Conservation (phyloP, 1,284 basidiomycete species). For the Cutaneotrichosporon sp. region DNA sequence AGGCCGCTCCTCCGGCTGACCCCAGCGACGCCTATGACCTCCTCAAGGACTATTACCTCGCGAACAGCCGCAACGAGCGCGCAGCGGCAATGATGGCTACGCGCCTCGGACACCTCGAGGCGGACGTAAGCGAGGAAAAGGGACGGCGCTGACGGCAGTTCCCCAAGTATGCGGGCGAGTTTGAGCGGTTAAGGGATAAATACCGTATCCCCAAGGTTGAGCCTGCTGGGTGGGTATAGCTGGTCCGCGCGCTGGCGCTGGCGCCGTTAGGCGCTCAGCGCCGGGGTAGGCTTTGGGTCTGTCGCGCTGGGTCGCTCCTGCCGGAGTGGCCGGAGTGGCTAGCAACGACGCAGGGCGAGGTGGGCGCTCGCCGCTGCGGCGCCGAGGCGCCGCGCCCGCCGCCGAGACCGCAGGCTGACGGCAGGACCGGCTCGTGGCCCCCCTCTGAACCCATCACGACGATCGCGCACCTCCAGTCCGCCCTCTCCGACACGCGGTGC, state of each 20-base stretch:
- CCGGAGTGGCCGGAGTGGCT: no score
- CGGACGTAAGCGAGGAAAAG: neutral
- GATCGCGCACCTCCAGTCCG: neutral
- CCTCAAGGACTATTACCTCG: conserved; percentile 1
- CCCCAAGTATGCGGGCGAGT: neutral
- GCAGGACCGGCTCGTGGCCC: neutral
- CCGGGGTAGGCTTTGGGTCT: no score
- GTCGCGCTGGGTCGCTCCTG: no score
- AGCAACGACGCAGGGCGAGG: no score
- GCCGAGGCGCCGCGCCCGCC: no score
- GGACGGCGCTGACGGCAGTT: neutral
- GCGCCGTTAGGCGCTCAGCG: no score
- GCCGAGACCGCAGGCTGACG: neutral
- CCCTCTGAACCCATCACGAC: neutral
- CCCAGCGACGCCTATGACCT: neutral
- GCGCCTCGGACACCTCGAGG: neutral
- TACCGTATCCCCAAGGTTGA: neutral
- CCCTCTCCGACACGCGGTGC: neutral
- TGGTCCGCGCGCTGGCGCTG: no score
- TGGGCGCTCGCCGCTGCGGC: no score
- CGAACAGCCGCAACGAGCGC: conserved; percentile 1
- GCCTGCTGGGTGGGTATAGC: neutral
- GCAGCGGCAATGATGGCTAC: neutral
- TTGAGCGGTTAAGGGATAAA: neutral
- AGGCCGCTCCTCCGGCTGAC: neutral